These are phyloP conservation scores for Malbranchea zuffiana DNA, from an alignment of 2,329 filamentous ascomycete genomes.

Conservation along the genomic window DNA sequence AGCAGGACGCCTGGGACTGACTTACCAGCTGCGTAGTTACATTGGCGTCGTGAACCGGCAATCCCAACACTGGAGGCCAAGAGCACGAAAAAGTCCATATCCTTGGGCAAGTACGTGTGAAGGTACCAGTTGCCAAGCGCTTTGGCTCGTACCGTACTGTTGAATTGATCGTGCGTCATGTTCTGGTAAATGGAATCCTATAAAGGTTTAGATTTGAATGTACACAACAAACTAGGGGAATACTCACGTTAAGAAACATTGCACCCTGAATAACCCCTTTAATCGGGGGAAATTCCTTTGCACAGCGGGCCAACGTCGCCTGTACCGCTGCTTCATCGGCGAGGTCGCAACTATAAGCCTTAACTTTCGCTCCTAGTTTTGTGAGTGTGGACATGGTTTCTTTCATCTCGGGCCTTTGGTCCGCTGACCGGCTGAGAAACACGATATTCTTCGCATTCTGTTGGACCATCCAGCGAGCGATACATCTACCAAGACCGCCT, in stretches of 20 bases:
- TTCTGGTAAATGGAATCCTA: constrained; percentile 28
- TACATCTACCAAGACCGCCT: constrained; percentile 19
- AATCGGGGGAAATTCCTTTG: neutral
- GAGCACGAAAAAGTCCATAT: constrained; percentile 36
- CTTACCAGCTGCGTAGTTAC: constrained; percentile 37
- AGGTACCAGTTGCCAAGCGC: constrained; percentile 30
- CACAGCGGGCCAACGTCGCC: neutral
- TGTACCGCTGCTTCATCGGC: neutral
- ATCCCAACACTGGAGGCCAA: constrained; percentile 35
- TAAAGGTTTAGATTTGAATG: neutral
- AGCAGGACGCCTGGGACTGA: no score
- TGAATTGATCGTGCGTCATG: constrained; percentile 33
- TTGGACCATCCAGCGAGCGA: constrained; percentile 17
- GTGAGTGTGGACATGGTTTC: no score
- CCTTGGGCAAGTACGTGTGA: constrained; percentile 19
- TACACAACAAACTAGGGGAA: no score
- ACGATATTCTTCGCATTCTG: constrained; percentile 21
- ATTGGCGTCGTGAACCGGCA: constrained; percentile 37
- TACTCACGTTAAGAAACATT: constrained; percentile 12
- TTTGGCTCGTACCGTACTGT: constrained; percentile 30
- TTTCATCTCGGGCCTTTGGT: neutral
- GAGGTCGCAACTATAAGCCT: neutral
- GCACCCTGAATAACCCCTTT: constrained; percentile 18
- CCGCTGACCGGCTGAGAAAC: constrained; percentile 18
- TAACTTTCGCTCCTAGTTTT: neutral